These are phyloP conservation scores for Colletotrichum sp. DNA, from an alignment of 2,329 filamentous ascomycete genomes.

Conservation along the genomic window DNA sequence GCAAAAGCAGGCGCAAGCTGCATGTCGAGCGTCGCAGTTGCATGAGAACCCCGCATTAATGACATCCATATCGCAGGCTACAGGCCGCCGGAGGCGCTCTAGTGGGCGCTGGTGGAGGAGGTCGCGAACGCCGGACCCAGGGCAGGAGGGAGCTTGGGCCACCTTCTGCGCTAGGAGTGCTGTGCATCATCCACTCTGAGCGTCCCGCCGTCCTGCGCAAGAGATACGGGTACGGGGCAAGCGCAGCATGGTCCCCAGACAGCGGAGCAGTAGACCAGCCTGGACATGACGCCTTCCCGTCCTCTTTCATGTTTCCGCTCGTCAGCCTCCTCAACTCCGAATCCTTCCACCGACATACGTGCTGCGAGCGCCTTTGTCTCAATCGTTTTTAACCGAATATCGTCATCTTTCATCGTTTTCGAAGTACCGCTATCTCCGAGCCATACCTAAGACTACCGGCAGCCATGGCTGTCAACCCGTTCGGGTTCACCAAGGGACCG, in stretches of 20 bases:
- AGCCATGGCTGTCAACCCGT: slow-evolving; percentile 44
- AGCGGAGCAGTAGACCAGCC: neutral
- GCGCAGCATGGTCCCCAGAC: neutral
- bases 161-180: neutral
- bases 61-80: neutral
- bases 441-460: neutral
- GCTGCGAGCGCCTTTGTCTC: neutral
- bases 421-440: neutral
- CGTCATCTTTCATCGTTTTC: neutral
- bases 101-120: neutral
- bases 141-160: slow-evolving; percentile 40
- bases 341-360: neutral
- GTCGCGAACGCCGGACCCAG: neutral
- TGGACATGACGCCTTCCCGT: slow-evolving; percentile 11
- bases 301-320: neutral
- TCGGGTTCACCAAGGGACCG: slow-evolving; percentile 80
- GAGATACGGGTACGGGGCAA: neutral
- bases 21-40: neutral
- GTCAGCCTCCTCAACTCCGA: neutral
- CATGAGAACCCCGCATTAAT: slow-evolving; percentile 10
- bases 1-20: neutral
- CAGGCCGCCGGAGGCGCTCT: neutral
- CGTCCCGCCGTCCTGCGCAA: neutral
- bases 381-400: neutral
- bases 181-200: neutral